Conservation (phyloP, 2,329 filamentous ascomycete species). For the Cercospora sp. region DNA sequence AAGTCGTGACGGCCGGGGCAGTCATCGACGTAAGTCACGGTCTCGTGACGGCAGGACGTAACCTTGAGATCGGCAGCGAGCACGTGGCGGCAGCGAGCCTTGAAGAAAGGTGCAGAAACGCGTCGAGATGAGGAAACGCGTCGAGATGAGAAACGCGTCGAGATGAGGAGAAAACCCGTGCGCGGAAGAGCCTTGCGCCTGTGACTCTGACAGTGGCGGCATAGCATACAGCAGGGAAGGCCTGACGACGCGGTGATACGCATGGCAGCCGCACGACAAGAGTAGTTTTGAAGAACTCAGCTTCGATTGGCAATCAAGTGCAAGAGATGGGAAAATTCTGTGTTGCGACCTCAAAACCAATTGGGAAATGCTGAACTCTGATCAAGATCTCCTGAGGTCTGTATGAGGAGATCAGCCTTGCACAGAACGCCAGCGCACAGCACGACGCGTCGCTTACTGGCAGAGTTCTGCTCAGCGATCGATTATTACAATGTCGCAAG, state of each 20-base stretch:
- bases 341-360: too few relatives aligned
- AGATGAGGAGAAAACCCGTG: background rate
- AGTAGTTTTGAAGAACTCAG: background rate
- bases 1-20: background rate
- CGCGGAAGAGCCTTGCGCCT: background rate
- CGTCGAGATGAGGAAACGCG: background rate
- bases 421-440: too few relatives aligned
- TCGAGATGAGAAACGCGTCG: background rate
- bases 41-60: background rate
- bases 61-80: background rate
- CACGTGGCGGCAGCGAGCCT: background rate
- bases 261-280: background rate
- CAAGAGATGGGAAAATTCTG: too few relatives aligned
- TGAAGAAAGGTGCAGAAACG: background rate
- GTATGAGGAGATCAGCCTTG: too few relatives aligned
- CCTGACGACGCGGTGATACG: background rate
- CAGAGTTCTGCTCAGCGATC: too few relatives aligned
- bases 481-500: too few relatives aligned
- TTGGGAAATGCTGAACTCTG: too few relatives aligned
- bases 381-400: too few relatives aligned
- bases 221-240: background rate
- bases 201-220: background rate
- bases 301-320: too few relatives aligned
- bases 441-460: too few relatives aligned
- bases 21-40: background rate